These are phyloP conservation scores for Apiospora koreana DNA, from an alignment of 2,329 filamentous ascomycete genomes.

Conservation along the genomic window DNA sequence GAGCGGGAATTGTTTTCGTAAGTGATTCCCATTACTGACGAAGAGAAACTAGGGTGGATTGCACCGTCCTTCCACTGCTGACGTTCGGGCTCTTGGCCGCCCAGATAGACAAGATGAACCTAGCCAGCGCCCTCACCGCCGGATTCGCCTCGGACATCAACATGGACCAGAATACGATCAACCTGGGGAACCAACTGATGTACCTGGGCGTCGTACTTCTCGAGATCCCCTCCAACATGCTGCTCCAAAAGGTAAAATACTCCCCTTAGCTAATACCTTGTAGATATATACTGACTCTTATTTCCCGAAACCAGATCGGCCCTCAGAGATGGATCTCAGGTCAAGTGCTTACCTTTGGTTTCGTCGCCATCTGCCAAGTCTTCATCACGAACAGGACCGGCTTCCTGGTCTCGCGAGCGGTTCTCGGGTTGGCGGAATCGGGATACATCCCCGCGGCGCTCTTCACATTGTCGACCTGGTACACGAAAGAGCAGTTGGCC, in stretches of 20 bases:
- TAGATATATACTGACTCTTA: neutral
- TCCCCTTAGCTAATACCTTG: neutral
- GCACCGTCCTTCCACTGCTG: constrained; percentile 48
- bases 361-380: constrained; percentile 46
- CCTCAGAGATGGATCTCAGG: constrained; percentile 50
- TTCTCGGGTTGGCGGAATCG: constrained; percentile 48
- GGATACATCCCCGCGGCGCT: constrained; percentile 52
- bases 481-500: constrained; percentile 43
- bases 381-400: constrained; percentile 41
- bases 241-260: constrained; percentile 25
- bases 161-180: constrained; percentile 48
- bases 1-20: fast-evolving
- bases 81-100: constrained; percentile 52
- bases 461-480: constrained; percentile 52
- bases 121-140: constrained; percentile 52
- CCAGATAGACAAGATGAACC: constrained; percentile 54
- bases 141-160: constrained; percentile 45
- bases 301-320: constrained; percentile 27
- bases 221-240: constrained; percentile 55
- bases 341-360: constrained; percentile 50
- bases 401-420: constrained; percentile 42
- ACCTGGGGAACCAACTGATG: constrained; percentile 55
- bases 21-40: neutral
- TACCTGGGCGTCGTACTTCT: constrained; percentile 51
- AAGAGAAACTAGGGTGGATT: constrained; percentile 40